A percentile compares a stretch with the other conserved stretches of the same genome.
Evolutionary conservation across 768 basidiomycete genomes (phyloP).

Genomic region (Atractiella rhizophila): DNA sequence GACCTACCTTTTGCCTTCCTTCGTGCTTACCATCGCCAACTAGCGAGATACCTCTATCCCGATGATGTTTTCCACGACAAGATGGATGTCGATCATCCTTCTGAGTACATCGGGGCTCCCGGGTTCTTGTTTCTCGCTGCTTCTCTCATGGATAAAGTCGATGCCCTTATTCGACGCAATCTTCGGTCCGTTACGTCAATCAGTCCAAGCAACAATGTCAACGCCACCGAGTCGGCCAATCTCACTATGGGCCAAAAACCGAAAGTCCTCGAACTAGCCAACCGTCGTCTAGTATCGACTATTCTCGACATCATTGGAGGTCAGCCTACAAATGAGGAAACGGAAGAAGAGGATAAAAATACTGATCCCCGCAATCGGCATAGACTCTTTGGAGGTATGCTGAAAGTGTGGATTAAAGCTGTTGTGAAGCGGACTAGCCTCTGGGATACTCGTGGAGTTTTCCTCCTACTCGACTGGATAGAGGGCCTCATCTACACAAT

Average conservation of each 20-base stretch:
- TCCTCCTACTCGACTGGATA: constrained; percentile 25
- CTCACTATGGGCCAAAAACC: constrained; percentile 25
- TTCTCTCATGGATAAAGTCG: constrained; percentile 24
- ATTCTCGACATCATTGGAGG: constrained; percentile 21
- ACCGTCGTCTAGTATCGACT: constrained; percentile 23
- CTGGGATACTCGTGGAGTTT: constrained; percentile 25
- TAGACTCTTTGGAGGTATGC: constrained; percentile 21
- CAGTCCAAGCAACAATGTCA: constrained; percentile 17
- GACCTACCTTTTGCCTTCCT: constrained; percentile 28
- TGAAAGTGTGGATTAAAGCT: constrained; percentile 23
- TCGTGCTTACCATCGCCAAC: constrained; percentile 25
- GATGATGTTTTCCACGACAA: background rate
- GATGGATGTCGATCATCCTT: constrained; percentile 1
- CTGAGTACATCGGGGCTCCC: constrained; percentile 20
- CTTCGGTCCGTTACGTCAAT: constrained; percentile 26
- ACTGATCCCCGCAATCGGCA: constrained; percentile 7
- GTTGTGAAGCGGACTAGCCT: constrained; percentile 23
- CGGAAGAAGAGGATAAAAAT: constrained; percentile 2
- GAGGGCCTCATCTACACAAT: constrained; percentile 24
- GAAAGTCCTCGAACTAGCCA: constrained; percentile 26
- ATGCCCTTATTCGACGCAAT: constrained; percentile 26
- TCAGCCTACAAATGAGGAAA: background rate
- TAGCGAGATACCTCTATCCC: constrained; percentile 18
- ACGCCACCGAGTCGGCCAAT: constrained; percentile 24
- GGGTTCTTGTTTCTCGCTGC: constrained; percentile 26